Evolutionary conservation across 768 basidiomycete genomes (phyloP).

Genomic region (Serendipita sp.): DNA sequence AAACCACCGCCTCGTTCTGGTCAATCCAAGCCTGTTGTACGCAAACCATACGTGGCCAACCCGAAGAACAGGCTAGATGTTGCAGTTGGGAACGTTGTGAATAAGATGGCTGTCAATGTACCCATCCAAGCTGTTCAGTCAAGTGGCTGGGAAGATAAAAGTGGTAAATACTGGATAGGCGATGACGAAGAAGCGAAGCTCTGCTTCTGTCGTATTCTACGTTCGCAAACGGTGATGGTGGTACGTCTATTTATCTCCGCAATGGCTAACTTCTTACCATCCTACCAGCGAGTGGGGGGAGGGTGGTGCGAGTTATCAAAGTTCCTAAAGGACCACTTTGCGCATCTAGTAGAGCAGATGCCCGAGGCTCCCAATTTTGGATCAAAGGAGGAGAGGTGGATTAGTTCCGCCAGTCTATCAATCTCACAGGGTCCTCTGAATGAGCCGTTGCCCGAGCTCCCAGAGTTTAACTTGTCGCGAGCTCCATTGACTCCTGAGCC

Average conservation of each 20-base stretch:
- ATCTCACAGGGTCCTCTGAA: conserved; percentile 32
- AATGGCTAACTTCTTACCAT: background rate
- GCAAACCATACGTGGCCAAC: conserved; percentile 69
- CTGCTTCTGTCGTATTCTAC: conserved; percentile 81
- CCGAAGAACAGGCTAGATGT: conserved; percentile 86
- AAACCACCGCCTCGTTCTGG: conserved; percentile 30
- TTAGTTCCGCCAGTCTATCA: conserved; percentile 56
- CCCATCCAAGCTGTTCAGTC: conserved; percentile 57
- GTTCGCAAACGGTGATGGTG: conserved; percentile 91
- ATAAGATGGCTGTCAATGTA: conserved; percentile 71
- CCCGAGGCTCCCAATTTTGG: conserved; percentile 42
- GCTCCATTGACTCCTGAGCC: conserved; percentile 59
- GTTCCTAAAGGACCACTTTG: conserved; percentile 76
- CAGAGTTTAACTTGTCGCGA: conserved; percentile 20
- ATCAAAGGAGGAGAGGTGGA: conserved; percentile 61
- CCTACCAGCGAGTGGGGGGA: conserved; percentile 54
- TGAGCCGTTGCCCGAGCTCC: conserved; percentile 8
- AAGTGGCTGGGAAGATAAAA: conserved; percentile 82
- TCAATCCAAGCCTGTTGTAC: conserved; percentile 21
- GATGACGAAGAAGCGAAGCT: conserved; percentile 66
- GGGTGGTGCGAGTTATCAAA: conserved; percentile 89
- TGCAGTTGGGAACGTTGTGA: conserved; percentile 83
- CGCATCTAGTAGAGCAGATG: conserved; percentile 61
- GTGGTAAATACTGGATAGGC: conserved; percentile 94
- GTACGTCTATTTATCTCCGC: background rate